Evolutionary conservation across 441 rosid species (phyloP), one percentile per base, ranked within the genome.

Genomic region (Gossypium trilobum): DNA sequence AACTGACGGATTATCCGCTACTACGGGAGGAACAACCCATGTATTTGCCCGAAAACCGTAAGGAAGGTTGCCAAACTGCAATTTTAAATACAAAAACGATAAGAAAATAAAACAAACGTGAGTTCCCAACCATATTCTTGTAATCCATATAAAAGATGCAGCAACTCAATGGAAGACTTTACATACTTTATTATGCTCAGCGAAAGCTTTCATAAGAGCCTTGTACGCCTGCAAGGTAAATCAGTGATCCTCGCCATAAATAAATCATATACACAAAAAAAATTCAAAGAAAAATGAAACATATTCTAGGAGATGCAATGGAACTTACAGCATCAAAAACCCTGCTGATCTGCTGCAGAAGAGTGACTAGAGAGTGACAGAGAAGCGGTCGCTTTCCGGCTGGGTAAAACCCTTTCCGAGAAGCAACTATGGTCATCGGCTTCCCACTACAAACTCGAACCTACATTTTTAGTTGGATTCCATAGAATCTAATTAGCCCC

Each of bases 1-100:
- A 64, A 78, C 80, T 52, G 85, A 81, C 13, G 87, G 92, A 70
- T 81, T 87, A 78, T 88, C 91, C 22, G 85, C 85, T 66, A 87
- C 90, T 74, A 83, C 82, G 19, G 95, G 95, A 66, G 95, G 92
- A 55, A 87, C 91, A 33, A 90, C 89, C 95, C 95, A 90, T 20
- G 95, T 85, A 81, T 88, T 90, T 68, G 91, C 89, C 59, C 95
- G 87, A 79, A 85, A 88, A 64, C 95, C 91, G 33, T 85, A 88
- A 14, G 95, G 95, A 81, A 90, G 87, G 79, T 90, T 90, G 74
- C 92, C 95, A 84, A 90, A 90, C 95, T 90, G 85, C 46, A 79
- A 77, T 79, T 31, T 36, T 31, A 33, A 54, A 7, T 50, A 54
- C 17, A 10, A 10, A 72, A 14, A 51, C 2, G 13, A 6, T 11